Evolutionary conservation across 2,329 filamentous ascomycete species (phyloP).

Genomic region (Diplodia corticola): DNA sequence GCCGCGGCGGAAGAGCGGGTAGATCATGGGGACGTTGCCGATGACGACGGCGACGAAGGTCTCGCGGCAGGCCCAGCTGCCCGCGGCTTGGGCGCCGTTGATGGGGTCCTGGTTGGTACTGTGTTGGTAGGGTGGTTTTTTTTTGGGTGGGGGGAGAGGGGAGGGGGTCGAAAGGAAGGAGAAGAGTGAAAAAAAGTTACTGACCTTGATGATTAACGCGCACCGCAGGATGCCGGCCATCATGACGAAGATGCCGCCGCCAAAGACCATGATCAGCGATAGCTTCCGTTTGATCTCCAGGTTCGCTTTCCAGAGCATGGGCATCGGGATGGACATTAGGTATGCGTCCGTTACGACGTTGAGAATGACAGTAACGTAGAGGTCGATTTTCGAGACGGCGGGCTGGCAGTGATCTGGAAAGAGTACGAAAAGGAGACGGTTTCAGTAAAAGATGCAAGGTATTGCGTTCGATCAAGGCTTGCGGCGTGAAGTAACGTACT

Average conservation of each 20-base stretch:
- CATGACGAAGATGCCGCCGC: constrained; percentile 58
- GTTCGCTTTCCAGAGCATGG: constrained; percentile 55
- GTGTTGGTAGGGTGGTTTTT: too few relatives aligned
- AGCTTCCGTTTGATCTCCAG: constrained; percentile 54
- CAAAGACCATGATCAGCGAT: constrained; percentile 56
- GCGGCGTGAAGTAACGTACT: constrained; percentile 23
- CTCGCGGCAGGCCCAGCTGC: constrained; percentile 49
- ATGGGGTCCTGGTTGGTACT: constrained; percentile 41
- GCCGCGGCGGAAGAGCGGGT: constrained; percentile 16
- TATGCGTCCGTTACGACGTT: constrained; percentile 60
- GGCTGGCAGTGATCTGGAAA: constrained; percentile 14
- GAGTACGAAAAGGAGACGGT: not conserved
- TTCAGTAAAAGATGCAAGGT: too few relatives aligned
- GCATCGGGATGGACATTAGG: constrained; percentile 57
- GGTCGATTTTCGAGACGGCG: constrained; percentile 19
- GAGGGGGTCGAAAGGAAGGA: not conserved
- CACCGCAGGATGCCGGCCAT: constrained; percentile 57
- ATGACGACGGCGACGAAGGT: constrained; percentile 50
- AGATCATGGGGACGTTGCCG: constrained; percentile 47
- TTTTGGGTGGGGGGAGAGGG: not conserved
- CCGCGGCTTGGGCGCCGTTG: constrained; percentile 44
- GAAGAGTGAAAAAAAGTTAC: not conserved
- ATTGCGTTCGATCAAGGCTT: too few relatives aligned
- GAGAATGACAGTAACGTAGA: constrained; percentile 38
- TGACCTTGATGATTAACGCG: constrained; percentile 49